phyloP scores from a whole-genome alignment of 202 grass and related monocot genomes.

The Elaeis oleifera region DNA sequence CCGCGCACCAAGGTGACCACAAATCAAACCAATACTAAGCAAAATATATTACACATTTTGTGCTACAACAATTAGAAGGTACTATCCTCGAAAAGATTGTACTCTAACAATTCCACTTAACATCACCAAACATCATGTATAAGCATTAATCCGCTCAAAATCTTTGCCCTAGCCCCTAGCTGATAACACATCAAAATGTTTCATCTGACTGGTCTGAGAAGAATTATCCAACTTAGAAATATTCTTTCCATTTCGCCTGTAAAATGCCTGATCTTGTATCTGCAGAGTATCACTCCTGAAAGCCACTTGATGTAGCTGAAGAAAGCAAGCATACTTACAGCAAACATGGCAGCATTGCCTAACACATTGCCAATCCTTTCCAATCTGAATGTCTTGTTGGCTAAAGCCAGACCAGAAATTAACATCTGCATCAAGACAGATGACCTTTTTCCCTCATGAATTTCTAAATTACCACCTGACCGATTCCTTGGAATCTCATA shows the following conservation, averaged over 20 bases:
- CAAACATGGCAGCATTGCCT: constrained; percentile 33
- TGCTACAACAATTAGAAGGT: too few relatives aligned
- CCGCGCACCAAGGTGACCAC: too few relatives aligned
- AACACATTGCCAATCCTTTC: constrained; percentile 31
- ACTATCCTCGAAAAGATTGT: too few relatives aligned
- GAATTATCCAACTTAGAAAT: constrained; percentile 9
- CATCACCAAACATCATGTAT: constrained; percentile 16
- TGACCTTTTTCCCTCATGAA: background rate
- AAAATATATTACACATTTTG: too few relatives aligned
- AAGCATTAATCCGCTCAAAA: constrained; percentile 5
- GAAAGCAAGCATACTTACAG: constrained; percentile 28
- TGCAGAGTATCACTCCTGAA: constrained; percentile 21
- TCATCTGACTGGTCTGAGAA: background rate
- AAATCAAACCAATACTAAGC: too few relatives aligned
- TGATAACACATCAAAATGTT: constrained; percentile 40
- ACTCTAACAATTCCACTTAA: too few relatives aligned
- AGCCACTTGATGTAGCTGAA: constrained; percentile 27
- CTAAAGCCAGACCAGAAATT: constrained; percentile 27
- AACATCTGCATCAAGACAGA: constrained; percentile 32
- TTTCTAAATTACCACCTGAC: constrained; percentile 2
- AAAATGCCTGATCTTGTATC: constrained; percentile 11
- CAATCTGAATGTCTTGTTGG: constrained; percentile 25
- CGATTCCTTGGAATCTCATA: constrained; percentile 23
- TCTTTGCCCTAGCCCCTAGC: constrained; percentile 35
- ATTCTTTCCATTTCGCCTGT: constrained; percentile 17